Percentiles rank a stretch among this genome's conserved stretches.
These are phyloP conservation scores for Pichia sp. DNA, from an alignment of 1,139 yeast species.

Conservation along the genomic window DNA sequence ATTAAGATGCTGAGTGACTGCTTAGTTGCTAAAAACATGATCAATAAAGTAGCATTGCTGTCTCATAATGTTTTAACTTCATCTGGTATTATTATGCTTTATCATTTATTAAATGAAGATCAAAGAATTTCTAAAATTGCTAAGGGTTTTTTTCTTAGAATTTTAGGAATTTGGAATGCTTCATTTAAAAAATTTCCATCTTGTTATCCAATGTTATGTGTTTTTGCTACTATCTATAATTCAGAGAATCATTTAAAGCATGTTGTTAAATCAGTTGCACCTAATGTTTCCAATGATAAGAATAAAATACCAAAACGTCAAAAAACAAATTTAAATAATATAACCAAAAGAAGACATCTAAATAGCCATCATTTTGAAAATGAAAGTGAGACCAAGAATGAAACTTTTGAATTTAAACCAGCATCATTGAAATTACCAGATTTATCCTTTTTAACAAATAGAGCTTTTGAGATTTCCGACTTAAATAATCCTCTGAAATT, in stretches of 20 bases:
- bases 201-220: slow-evolving; percentile 22
- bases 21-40: slow-evolving; percentile 44
- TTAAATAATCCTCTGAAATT: slow-evolving; percentile 1
- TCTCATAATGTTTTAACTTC: slow-evolving; percentile 52
- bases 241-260: slow-evolving; percentile 30
- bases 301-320: background rate
- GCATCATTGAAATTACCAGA: slow-evolving; percentile 11
- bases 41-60: slow-evolving; percentile 50
- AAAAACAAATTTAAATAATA: background rate
- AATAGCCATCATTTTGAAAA: background rate
- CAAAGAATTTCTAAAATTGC: slow-evolving; percentile 24
- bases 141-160: slow-evolving; percentile 20
- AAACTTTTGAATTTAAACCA: background rate
- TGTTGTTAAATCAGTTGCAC: slow-evolving; percentile 19
- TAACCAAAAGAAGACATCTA: background rate
- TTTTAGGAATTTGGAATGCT: slow-evolving; percentile 19
- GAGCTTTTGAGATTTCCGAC: slow-evolving; percentile 7
- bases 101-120: slow-evolving; percentile 39
- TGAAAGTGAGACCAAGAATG: background rate
- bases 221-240: slow-evolving; percentile 21
- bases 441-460: slow-evolving; percentile 14
- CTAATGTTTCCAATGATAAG: background rate
- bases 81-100: slow-evolving; percentile 66
- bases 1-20: slow-evolving; percentile 62
- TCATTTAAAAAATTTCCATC: slow-evolving; percentile 31